A percentile compares a stretch with the other conserved stretches of the same genome.
Conservation (phyloP, 164 flowering plant genomes). For the Amborella trichopoda region DNA sequence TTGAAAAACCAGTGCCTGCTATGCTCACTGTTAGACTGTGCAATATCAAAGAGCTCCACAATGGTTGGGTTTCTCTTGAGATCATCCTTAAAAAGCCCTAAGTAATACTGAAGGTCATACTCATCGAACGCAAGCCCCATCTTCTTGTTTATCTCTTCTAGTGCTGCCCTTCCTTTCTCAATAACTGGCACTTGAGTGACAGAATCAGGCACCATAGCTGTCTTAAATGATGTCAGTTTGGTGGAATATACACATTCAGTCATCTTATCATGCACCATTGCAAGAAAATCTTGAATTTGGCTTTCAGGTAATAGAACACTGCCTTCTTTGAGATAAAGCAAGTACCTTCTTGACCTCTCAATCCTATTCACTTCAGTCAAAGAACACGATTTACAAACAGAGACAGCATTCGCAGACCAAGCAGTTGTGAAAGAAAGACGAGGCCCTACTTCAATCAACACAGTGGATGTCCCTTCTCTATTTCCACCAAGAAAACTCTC, state of each 20-base stretch:
- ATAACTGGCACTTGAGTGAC: conserved; percentile 59
- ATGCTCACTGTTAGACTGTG: conserved; percentile 96
- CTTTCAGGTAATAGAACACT: conserved; percentile 23
- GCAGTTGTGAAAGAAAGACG: conserved; percentile 87
- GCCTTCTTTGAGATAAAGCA: conserved; percentile 34
- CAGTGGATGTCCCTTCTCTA: conserved; percentile 18
- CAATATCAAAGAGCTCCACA: conserved; percentile 92
- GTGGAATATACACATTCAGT: conserved; percentile 71
- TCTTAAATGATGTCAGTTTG: conserved; percentile 58
- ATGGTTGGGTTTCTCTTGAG: conserved; percentile 81
- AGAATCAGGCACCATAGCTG: conserved; percentile 57
- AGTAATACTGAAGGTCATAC: conserved; percentile 77
- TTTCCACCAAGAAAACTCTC: conserved; percentile 58
- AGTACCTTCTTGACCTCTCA: conserved; percentile 78
- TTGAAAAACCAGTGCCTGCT: conserved; percentile 94
- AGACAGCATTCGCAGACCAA: conserved; percentile 96
- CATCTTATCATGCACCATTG: conserved; percentile 89
- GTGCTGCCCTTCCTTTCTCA: conserved; percentile 68
- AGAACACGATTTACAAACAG: conserved; percentile 74
- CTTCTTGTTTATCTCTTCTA: conserved; percentile 78
- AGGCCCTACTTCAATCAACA: conserved; percentile 83
- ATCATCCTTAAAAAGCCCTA: conserved; percentile 68
- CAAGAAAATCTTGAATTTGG: conserved; percentile 52
- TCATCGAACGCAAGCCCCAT: conserved; percentile 98
- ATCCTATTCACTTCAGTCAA: conserved; percentile 64